These are phyloP conservation scores for Astragalus glycyphyllos DNA, from an alignment of 306 rosid genomes.

Conservation along the genomic window DNA sequence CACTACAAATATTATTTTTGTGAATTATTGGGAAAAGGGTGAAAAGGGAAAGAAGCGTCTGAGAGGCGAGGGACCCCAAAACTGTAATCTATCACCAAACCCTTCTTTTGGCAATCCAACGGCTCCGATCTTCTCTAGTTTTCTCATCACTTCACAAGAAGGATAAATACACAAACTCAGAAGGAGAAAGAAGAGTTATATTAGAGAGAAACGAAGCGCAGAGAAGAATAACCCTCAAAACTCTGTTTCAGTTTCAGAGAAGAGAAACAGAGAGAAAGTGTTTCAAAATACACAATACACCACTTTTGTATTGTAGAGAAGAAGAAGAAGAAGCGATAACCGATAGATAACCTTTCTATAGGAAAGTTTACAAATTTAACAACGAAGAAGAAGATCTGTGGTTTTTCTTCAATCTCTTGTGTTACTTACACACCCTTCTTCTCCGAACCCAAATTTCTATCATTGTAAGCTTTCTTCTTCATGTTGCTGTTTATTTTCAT, in stretches of 20 bases:
- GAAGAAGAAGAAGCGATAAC: not conserved
- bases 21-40: conserved; percentile 25
- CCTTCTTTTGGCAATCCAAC: conserved; percentile 43
- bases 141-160: conserved; percentile 34
- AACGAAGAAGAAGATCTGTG: conserved; percentile 47
- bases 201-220: not conserved
- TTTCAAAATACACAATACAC: not conserved
- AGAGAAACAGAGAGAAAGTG: not conserved
- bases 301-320: not conserved
- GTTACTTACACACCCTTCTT: not conserved
- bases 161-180: conserved; percentile 48
- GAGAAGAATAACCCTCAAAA: conserved; percentile 39
- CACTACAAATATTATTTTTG: not conserved
- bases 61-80: conserved; percentile 34
- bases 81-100: conserved; percentile 44
- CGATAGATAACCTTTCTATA: not conserved
- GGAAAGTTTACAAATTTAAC: conserved; percentile 36
- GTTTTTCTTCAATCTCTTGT: conserved; percentile 24
- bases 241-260: conserved; percentile 36
- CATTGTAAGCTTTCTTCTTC: conserved; percentile 48
- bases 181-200: not conserved
- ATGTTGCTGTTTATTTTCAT: conserved; percentile 3
- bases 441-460: conserved; percentile 36
- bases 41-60: not conserved
- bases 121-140: conserved; percentile 41